A percentile compares a stretch with the other conserved stretches of the same genome.
These are phyloP conservation scores for Hypoxylon sp. DNA, from an alignment of 2,329 filamentous ascomycete species.

Conservation along the genomic window DNA sequence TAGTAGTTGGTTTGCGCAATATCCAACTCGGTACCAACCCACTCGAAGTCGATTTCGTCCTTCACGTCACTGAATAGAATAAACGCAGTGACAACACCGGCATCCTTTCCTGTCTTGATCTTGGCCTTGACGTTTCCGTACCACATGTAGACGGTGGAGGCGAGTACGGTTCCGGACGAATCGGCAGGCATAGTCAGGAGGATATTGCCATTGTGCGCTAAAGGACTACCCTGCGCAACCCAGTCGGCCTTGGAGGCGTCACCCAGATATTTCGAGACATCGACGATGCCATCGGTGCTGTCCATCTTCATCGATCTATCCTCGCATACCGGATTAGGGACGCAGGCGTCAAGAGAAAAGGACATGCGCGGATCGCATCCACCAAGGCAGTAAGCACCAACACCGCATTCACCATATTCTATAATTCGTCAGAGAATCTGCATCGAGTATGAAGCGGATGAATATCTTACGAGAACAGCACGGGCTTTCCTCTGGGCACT, in stretches of 20 bases:
- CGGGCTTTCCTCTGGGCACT: constrained; percentile 76
- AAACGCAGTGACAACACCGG: constrained; percentile 95
- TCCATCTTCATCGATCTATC: constrained; percentile 77
- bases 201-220: constrained; percentile 72
- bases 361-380: constrained; percentile 92
- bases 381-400: constrained; percentile 93
- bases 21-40: constrained; percentile 79
- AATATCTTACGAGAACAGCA: constrained; percentile 80
- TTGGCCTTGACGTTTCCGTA: constrained; percentile 91
- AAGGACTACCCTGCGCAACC: constrained; percentile 83
- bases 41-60: constrained; percentile 99
- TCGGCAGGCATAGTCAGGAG: constrained; percentile 89
- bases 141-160: constrained; percentile 89
- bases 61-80: constrained; percentile 95
- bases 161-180: constrained; percentile 86
- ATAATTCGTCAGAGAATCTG: constrained; percentile 9
- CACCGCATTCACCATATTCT: constrained; percentile 94
- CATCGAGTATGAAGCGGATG: not conserved
- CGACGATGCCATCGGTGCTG: constrained; percentile 71
- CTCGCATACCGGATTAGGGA: constrained; percentile 83
- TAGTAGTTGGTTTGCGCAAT: constrained; percentile 95
- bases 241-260: constrained; percentile 83
- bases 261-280: constrained; percentile 85
- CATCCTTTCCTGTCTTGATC: constrained; percentile 83
- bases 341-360: constrained; percentile 82